phyloP scores from a whole-genome alignment of 352 stramenopile genomes.

The Pythium rhizo-oryzae region DNA sequence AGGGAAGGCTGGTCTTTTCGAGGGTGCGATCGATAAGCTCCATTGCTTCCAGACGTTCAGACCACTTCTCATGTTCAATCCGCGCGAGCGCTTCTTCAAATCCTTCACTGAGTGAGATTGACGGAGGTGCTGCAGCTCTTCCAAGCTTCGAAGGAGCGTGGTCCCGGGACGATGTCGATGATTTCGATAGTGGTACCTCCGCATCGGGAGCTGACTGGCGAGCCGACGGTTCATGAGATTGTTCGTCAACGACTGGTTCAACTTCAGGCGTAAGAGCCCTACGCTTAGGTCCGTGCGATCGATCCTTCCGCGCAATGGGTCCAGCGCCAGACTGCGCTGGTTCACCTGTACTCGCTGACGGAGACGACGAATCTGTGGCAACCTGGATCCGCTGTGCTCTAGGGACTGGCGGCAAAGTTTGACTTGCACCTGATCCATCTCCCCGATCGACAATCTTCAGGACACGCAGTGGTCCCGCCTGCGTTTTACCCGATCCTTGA shows the following conservation, averaged over 20 bases:
- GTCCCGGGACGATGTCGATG: slow-evolving; percentile 18
- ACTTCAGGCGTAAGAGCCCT: slow-evolving; percentile 23
- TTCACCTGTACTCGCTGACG: slow-evolving; percentile 1
- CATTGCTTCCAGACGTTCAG: slow-evolving; percentile 61
- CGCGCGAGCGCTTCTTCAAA: slow-evolving; percentile 55
- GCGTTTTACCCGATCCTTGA: neutral
- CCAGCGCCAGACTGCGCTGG: neutral
- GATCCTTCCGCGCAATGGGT: slow-evolving; percentile 26
- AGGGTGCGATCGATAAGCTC: slow-evolving; percentile 37
- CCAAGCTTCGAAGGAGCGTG: slow-evolving; percentile 13
- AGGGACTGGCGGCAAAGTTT: slow-evolving; percentile 14
- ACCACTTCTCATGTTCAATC: slow-evolving; percentile 71
- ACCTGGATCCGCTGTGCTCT: slow-evolving; percentile 30
- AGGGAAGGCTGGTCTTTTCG: slow-evolving; percentile 9
- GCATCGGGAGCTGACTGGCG: neutral
- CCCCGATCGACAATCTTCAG: slow-evolving; percentile 23
- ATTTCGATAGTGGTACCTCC: neutral
- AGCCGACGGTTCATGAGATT: neutral
- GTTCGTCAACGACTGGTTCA: slow-evolving; percentile 2
- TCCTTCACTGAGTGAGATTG: slow-evolving; percentile 31
- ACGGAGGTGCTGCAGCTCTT: slow-evolving; percentile 12
- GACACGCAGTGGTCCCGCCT: slow-evolving; percentile 23
- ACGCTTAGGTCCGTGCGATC: slow-evolving; percentile 28
- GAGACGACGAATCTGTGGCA: neutral
- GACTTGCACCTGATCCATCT: neutral